Base-by-base conservation (phyloP, 192 early-diverging fungal species). In the Gigaspora rosea region DNA sequence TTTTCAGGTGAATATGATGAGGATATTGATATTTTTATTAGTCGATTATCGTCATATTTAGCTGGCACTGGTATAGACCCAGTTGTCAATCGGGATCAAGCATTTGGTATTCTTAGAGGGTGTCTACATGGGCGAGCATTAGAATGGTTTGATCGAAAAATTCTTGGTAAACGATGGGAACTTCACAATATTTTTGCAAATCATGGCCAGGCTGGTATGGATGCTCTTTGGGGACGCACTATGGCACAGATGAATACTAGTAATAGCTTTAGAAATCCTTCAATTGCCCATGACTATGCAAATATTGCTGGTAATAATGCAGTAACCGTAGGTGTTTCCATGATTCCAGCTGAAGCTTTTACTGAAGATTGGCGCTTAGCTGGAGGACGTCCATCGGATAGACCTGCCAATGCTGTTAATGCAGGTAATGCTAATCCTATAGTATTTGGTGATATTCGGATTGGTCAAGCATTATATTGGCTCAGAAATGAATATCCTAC, bases 201-300 rank as follows among this genome's bases (percentile, higher is more conserved):
- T 63, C 62, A 63, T 63, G n/a, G 22, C n/a, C 62, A 63, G 10
- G 62, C 62, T 11, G 22, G 35, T 63, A 33, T 27, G n/a, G n/a
- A 5, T 33, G 22, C 27, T 63, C 27, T 63, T 22, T 5, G 5
- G 15, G n/a, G n/a, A 11, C n/a, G n/a, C 10, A 63, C n/a, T 63
- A 63, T 63, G n/a, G 27, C 22, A 63, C 6, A 63, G 9, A 33
- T 63, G 35, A 36, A 33, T 63, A 36, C 2, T 63, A 33, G 27
- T 63, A 63, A 63, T 22, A 63, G 62, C 22, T 63, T 63, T 63
- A 63, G 62, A 63, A 63, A 63, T 63, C 62, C 62, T 33, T 33
- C 6, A 27, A 63, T 27, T 18, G 62, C 22, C 9, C 35, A 63
- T 63, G 35, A 27, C 35, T 63, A 63, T 63, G 22, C 62, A 33